Evolutionary conservation across 768 basidiomycete species (phyloP).

Genomic region (Pleurotus platypus): DNA sequence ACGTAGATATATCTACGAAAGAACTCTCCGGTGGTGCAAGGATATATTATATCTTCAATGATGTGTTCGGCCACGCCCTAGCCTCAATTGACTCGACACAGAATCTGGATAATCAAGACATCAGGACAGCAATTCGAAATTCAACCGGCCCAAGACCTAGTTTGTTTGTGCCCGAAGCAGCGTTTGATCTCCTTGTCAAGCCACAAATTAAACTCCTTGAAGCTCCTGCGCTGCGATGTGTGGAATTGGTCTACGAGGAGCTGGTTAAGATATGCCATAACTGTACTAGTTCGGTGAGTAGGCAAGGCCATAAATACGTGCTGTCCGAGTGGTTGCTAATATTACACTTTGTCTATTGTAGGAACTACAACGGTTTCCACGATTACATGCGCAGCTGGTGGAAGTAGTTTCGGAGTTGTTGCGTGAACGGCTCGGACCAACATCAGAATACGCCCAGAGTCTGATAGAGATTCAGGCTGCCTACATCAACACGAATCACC

Average conservation of each 20-base stretch:
- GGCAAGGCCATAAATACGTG: neutral
- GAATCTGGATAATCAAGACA: constrained; percentile 91
- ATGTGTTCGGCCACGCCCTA: constrained; percentile 92
- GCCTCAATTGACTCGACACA: constrained; percentile 86
- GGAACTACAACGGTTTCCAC: constrained; percentile 96
- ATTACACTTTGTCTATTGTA: constrained; percentile 22
- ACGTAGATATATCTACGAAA: constrained; percentile 94
- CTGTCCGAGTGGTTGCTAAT: neutral
- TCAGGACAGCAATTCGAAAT: constrained; percentile 96
- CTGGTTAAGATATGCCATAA: constrained; percentile 99
- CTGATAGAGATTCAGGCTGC: constrained; percentile 97
- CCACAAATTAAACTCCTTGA: constrained; percentile 97
- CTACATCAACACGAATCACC: constrained; percentile 99
- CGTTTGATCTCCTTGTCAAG: constrained; percentile 95
- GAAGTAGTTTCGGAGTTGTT: constrained; percentile 97
- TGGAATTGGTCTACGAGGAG: constrained; percentile 98
- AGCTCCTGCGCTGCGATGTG: constrained; percentile 90
- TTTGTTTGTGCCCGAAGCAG: constrained; percentile 94
- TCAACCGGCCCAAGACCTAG: constrained; percentile 96
- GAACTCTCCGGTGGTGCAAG: constrained; percentile 97
- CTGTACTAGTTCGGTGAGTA: constrained; percentile 80
- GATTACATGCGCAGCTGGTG: constrained; percentile 87
- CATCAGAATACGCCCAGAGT: constrained; percentile 94
- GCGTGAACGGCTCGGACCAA: constrained; percentile 92
- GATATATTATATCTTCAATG: constrained; percentile 99